Percentiles rank a stretch among this genome's conserved stretches.
Evolutionary conservation across 2,329 filamentous ascomycete genomes (phyloP).

Genomic region (Hypoxylon rubiginosum): DNA sequence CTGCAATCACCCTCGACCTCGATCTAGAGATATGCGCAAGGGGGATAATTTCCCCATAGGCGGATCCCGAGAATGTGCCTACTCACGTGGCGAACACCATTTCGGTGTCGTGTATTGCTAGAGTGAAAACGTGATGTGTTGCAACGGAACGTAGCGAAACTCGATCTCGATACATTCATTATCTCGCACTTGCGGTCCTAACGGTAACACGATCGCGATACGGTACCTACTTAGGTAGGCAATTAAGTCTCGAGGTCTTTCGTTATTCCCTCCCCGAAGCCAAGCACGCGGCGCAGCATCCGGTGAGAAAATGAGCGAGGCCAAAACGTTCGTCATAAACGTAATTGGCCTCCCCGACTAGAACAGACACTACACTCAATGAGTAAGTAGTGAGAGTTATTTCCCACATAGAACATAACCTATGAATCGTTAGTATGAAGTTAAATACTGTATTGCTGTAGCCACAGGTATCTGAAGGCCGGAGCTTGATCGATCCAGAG

Average conservation of each 20-base stretch:
- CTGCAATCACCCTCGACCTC: neutral
- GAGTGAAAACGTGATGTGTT: neutral
- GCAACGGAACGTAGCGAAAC: neutral
- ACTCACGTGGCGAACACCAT: too few species aligned
- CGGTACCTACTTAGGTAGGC: neutral
- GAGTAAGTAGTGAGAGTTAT: neutral
- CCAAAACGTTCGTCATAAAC: slow-evolving; percentile 5
- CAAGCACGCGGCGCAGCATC: slow-evolving; percentile 41
- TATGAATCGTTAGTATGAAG: slow-evolving; percentile 27
- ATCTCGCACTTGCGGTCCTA: neutral
- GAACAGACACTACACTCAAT: neutral
- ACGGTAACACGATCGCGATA: too few species aligned
- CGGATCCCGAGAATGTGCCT: too few species aligned
- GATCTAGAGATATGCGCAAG: neutral
- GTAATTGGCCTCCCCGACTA: slow-evolving; percentile 23
- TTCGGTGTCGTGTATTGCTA: too few species aligned
- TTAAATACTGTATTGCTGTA: neutral
- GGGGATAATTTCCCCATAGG: neutral
- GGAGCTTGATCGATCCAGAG: neutral
- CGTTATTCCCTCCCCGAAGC: slow-evolving; percentile 46
- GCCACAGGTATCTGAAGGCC: neutral
- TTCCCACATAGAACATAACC: slow-evolving; percentile 7
- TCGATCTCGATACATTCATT: too few species aligned
- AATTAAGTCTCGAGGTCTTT: neutral
- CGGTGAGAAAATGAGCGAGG: slow-evolving; percentile 50